These are phyloP conservation scores for Boletus vinaceobasis DNA, from an alignment of 768 basidiomycete genomes.

Conservation along the genomic window DNA sequence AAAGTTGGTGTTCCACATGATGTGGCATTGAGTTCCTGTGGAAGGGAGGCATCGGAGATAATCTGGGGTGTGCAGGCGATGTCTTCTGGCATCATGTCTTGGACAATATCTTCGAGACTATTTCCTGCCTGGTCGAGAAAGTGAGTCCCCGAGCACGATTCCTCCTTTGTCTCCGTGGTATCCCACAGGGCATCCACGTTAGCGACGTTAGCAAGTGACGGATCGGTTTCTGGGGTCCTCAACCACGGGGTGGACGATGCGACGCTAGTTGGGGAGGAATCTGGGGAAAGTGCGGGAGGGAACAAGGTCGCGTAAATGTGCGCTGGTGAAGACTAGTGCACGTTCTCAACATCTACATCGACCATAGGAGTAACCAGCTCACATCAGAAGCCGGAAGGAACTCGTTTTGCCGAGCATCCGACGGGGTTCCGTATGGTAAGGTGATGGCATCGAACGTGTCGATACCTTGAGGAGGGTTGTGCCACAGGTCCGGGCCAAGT, in stretches of 20 bases:
- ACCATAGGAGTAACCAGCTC: constrained; percentile 1
- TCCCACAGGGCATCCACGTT: not conserved
- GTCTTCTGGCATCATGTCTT: constrained; percentile 19
- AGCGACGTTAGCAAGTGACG: not conserved
- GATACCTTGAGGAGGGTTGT: not conserved
- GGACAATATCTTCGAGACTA: constrained; percentile 12
- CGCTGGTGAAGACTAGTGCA: not conserved
- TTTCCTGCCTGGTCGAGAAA: constrained; percentile 17
- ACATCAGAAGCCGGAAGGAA: not conserved
- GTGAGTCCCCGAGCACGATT: not conserved
- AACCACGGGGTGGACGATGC: constrained; percentile 23
- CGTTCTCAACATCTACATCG: not conserved
- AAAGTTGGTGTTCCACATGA: not conserved
- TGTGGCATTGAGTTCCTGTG: not conserved
- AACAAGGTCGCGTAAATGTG: not conserved
- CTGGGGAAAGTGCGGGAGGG: constrained; percentile 23
- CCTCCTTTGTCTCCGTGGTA: not conserved
- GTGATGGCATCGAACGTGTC: not conserved
- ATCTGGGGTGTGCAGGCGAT: constrained; percentile 13
- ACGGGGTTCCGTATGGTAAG: not conserved
- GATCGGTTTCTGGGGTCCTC: constrained; percentile 15
- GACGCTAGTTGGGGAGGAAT: constrained; percentile 21
- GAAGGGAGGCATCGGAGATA: not conserved
- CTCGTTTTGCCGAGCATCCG: not conserved
- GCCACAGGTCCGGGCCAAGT: not conserved